These are phyloP conservation scores for Zizania palustris DNA, from an alignment of 202 grass and related monocot genomes.

Conservation along the genomic window DNA sequence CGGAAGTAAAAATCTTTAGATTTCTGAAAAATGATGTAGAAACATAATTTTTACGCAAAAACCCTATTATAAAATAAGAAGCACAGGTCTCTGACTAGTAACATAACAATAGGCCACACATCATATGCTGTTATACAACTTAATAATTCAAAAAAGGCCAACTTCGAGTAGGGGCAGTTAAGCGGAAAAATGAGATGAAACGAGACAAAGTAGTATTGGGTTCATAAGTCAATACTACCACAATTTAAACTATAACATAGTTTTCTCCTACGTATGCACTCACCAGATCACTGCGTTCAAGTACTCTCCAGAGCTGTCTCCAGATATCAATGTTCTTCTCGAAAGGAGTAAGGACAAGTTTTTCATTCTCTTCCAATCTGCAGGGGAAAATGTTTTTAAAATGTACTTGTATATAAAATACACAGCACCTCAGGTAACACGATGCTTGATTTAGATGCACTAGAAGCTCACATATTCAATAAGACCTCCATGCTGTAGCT, in stretches of 20 bases:
- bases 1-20: too few relatives aligned
- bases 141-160: neutral
- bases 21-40: too few relatives aligned
- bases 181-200: slow-evolving; percentile 1
- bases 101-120: neutral
- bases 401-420: neutral
- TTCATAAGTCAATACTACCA: neutral
- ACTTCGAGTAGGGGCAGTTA: neutral
- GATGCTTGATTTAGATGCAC: neutral
- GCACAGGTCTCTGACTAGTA: too few relatives aligned
- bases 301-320: slow-evolving; percentile 98
- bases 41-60: too few relatives aligned
- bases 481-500: neutral
- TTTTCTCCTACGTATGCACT: slow-evolving; percentile 34
- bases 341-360: slow-evolving; percentile 86
- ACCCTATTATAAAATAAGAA: too few relatives aligned
- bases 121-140: neutral
- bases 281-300: slow-evolving; percentile 83
- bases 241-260: slow-evolving; percentile 8
- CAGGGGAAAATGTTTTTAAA: neutral
- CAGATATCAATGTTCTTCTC: slow-evolving; percentile 97
- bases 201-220: neutral
- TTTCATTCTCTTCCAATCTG: slow-evolving; percentile 90
- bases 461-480: neutral
- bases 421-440: neutral